These are phyloP conservation scores for Dunaliella sp. DNA, from an alignment of 139 green algal genomes.

Conservation along the genomic window DNA sequence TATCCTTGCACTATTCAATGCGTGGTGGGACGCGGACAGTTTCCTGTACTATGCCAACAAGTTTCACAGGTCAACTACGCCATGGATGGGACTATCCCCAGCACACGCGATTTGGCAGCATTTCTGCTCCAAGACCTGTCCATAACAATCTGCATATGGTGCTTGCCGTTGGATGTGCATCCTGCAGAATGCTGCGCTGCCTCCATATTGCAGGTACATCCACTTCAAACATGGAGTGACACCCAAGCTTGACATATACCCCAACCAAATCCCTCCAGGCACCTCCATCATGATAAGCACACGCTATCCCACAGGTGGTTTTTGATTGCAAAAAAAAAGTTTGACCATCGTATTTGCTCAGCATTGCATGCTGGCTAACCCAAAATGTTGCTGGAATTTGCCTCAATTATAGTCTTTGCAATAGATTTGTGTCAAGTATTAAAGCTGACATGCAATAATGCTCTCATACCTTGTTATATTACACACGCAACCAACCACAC, in stretches of 20 bases:
- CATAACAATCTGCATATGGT: too few species aligned
- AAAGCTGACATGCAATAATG: not conserved
- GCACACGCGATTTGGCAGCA: too few species aligned
- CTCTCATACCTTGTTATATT: not conserved
- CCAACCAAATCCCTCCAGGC: slow-evolving; percentile 35
- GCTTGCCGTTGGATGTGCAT: too few species aligned
- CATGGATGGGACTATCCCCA: too few species aligned
- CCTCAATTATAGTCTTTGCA: not conserved
- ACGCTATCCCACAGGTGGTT: slow-evolving; percentile 45
- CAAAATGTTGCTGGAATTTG: not conserved
- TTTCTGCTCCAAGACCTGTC: too few species aligned
- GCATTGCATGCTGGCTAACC: not conserved
- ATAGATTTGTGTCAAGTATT: not conserved
- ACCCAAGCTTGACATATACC: slow-evolving; percentile 36
- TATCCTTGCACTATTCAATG: too few species aligned
- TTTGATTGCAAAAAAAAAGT: too few species aligned
- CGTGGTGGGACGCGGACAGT: too few species aligned
- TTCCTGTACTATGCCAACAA: too few species aligned
- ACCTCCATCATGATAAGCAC: slow-evolving; percentile 45
- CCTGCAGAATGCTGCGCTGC: too few species aligned
- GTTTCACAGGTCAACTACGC: too few species aligned
- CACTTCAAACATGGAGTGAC: slow-evolving; percentile 24
- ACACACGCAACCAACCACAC: not conserved
- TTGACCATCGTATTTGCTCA: too few species aligned
- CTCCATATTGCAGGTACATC: slow-evolving; percentile 36